Evolutionary conservation across 305 asterid species (phyloP).

Genomic region (Lippia alba): DNA sequence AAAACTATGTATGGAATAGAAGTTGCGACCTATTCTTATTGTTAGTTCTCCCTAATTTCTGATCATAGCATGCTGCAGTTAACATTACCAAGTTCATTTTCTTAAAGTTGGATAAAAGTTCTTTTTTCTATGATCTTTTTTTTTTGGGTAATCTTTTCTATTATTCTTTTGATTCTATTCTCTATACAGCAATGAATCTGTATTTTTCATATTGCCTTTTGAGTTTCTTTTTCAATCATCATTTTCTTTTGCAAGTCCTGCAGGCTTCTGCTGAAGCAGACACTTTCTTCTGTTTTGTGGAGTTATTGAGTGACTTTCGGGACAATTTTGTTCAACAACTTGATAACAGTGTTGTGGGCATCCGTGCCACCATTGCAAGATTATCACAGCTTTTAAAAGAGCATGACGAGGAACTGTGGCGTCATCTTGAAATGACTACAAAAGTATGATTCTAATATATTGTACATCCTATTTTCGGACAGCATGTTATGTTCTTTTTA

Average conservation of each 20-base stretch:
- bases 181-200: conserved; percentile 13
- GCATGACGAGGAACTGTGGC: conserved; percentile 99
- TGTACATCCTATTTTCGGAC: conserved; percentile 4
- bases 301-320: conserved; percentile 88
- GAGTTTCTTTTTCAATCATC: conserved; percentile 32
- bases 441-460: conserved; percentile 54
- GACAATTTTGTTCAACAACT: conserved; percentile 97
- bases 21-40: neutral
- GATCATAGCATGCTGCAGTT: conserved; percentile 10
- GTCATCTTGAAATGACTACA: conserved; percentile 94
- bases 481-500: conserved; percentile 14
- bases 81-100: conserved; percentile 28
- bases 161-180: conserved; percentile 5
- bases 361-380: conserved; percentile 88
- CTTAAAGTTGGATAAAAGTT: conserved; percentile 28
- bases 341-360: conserved; percentile 96
- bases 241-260: conserved; percentile 41
- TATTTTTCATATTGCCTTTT: neutral
- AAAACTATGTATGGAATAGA: neutral
- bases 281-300: conserved; percentile 96
- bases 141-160: too few species aligned
- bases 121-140: too few species aligned
- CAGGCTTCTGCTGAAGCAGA: conserved; percentile 96
- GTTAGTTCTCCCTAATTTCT: neutral
- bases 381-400: conserved; percentile 85